Base-by-base conservation (phyloP, 2,329 filamentous ascomycete genomes). In the Didymella keratinophila region DNA sequence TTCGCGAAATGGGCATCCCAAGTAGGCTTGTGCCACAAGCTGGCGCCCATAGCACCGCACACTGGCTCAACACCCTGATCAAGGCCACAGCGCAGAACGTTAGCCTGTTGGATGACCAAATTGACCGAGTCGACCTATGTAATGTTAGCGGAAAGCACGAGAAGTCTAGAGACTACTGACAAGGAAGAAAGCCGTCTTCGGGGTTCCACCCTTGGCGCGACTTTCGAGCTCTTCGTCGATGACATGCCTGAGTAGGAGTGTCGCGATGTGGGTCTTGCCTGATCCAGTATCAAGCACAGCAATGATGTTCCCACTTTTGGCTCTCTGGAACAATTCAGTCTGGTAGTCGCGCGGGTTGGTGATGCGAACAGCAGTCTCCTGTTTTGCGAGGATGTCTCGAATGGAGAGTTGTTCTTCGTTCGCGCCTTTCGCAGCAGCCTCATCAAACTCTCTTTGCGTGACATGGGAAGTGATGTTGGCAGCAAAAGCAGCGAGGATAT, bases 231-330 rank as follows among this genome's bases (percentile, higher is more conserved):
- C 95, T 58, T 89, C 81, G 37, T 92, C 87, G 28, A 98, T 83
- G 10, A 87, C 83, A 73, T 96, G 86, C 37, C 88, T 87, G 23
- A 98, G 83, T 5, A 99, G 82, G 2, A 98, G 83, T 1, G 92
- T 93, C 0, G 95, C 93, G 67, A 99, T 97, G n/a, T 97, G 82
- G 0, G 95, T 99, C 78, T 99, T 99, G 2, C 95, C 95, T 3
- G 92, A 93, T 12, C 95, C 92, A n/a, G 94, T 97, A 70, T 96
- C 93, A 1, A 98, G 83, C 1, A 99, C 95, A 0, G 95, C 93
- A 66, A 99, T 96, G 8, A 89, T 90, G 71, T 99, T 99, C 66
- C 89, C 85, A 50, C 84, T 72, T 71, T 95, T 97, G 4, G 95
- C 94, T 63, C 86, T 86, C 74, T 97, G 92, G 70, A 95, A 98